These are phyloP conservation scores for Tinospora cordifolia DNA, from an alignment of 164 flowering plant species.

Conservation along the genomic window DNA sequence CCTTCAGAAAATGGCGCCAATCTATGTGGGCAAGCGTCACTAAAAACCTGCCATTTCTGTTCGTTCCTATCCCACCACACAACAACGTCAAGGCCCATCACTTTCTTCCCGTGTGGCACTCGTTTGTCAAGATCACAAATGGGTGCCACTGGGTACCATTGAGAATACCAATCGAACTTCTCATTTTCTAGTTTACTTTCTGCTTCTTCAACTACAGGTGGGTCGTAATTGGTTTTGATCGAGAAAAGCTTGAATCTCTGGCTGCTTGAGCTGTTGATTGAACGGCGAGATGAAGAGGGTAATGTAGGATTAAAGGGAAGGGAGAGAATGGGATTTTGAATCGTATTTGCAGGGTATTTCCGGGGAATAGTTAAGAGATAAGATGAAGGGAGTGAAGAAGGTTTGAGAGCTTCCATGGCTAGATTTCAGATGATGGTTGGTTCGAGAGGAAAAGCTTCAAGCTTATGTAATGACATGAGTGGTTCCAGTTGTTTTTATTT, in stretches of 20 bases:
- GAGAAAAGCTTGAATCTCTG: constrained; percentile 29
- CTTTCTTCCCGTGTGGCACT: constrained; percentile 66
- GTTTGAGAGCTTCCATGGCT: constrained; percentile 39
- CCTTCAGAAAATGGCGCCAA: constrained; percentile 93
- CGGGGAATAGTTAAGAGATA: constrained; percentile 15
- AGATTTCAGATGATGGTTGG: neutral
- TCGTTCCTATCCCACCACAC: constrained; percentile 91
- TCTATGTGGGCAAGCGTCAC: constrained; percentile 86
- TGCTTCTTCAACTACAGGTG: constrained; percentile 21
- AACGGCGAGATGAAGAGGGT: constrained; percentile 20
- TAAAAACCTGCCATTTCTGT: constrained; percentile 72
- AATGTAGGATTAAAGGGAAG: constrained; percentile 9
- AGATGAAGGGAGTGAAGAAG: constrained; percentile 19
- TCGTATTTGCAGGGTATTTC: constrained; percentile 8
- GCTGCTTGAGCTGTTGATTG: constrained; percentile 1
- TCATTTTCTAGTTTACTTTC: constrained; percentile 24
- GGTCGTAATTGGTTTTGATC: constrained; percentile 24
- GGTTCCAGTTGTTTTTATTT: neutral
- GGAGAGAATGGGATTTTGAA: constrained; percentile 18
- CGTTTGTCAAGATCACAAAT: constrained; percentile 81
- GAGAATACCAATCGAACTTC: constrained; percentile 69
- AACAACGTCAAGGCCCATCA: constrained; percentile 80
- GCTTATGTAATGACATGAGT: neutral
- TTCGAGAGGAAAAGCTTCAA: too few relatives aligned
- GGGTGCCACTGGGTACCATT: constrained; percentile 78